Base-by-base conservation (phyloP, 1,284 basidiomycete species). In the Moesziomyces parantarcticus region DNA sequence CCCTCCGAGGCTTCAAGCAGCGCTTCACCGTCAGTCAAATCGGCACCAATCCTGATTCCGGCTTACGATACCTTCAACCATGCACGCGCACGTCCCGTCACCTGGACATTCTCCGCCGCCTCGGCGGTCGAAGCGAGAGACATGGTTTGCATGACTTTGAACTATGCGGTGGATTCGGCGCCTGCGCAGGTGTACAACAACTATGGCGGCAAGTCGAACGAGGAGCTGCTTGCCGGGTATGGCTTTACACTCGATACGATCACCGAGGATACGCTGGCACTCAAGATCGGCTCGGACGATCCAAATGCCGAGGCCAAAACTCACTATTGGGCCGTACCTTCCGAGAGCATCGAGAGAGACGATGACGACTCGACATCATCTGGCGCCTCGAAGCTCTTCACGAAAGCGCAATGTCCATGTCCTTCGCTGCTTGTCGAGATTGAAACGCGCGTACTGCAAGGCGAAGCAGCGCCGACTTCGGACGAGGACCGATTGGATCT, bases 201-300 rank as follows among this genome's bases (percentile, higher is more conserved):
- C 26, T 83, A 83, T 51, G 81, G 81, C 3, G 77, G 79, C 11
- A 83, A 83, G 49, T 75, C 69, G 34, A 82, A 81, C 57, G 80
- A 83, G 29, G 80, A 82, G 36, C 63, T 83, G 7, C 53, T 81
- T 1, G 52, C 61, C 13, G 64, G 66, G 10, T 83, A 83, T 29
- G 81, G 78, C 2, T 83, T 82, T 41, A 69, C 70, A 1, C 42
- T 79, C 25, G 50, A 59, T 0, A 68, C 43, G 1, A 47, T 39
- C 1, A 57, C 46, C 3, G 80, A 82, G 16, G 80, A 82, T 36
- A 65, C 70, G 16, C 50, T 82, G 4, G 64, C 70, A n/a, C 50
- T 82, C 8, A 60, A 63, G 21, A 32, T 80, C 14, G 61, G 48
- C 8, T 25, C 39, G 18, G 36, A 29, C 29, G 29, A 29, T 29